Evolutionary conservation across 768 basidiomycete genomes (phyloP).

Genomic region (Pleurotus eryngii): DNA sequence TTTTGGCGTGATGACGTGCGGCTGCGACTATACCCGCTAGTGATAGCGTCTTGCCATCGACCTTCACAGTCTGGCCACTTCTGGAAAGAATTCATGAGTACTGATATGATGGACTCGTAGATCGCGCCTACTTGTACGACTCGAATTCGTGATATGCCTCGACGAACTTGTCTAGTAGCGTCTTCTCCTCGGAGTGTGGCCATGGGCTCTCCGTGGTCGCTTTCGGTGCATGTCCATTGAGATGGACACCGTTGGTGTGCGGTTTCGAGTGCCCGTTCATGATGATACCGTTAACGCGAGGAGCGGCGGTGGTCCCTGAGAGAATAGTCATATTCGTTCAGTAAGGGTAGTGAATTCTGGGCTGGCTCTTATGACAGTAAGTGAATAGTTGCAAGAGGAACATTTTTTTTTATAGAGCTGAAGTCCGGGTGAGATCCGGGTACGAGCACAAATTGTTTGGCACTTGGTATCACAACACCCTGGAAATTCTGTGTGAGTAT

Average conservation of each 20-base stretch:
- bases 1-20: conserved; percentile 51
- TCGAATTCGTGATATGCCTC: conserved; percentile 51
- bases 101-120: not conserved
- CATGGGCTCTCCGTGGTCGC: not conserved
- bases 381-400: not conserved
- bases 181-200: not conserved
- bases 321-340: not conserved
- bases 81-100: conserved; percentile 23
- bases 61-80: conserved; percentile 47
- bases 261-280: conserved; percentile 1
- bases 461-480: not conserved
- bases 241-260: not conserved
- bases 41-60: conserved; percentile 64
- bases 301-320: not conserved
- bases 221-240: not conserved
- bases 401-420: not conserved
- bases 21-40: conserved; percentile 66
- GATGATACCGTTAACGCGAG: not conserved
- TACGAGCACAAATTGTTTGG: not conserved
- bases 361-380: not conserved
- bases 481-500: not conserved
- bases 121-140: conserved; percentile 43
- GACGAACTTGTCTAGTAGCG: conserved; percentile 33
- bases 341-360: not conserved
- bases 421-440: conserved; percentile 10